These are phyloP conservation scores for Mycena belliarum DNA, from an alignment of 768 basidiomycete genomes.

Conservation along the genomic window DNA sequence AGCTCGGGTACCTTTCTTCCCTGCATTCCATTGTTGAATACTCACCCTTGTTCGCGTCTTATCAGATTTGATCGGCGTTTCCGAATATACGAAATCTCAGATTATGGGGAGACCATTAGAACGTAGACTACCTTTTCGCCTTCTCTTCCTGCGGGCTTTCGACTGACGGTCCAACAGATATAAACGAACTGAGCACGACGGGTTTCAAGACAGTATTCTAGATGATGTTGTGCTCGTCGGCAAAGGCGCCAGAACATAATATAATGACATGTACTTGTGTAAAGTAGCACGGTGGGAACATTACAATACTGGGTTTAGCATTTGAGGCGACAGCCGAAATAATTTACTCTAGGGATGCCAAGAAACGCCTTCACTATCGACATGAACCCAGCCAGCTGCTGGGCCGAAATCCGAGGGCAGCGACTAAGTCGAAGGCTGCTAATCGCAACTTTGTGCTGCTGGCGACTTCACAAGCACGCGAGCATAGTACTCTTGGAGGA, in stretches of 20 bases:
- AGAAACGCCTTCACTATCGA: background rate
- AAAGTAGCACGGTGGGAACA: constrained; percentile 4
- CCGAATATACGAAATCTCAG: constrained; percentile 82
- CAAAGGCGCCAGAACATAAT: constrained; percentile 36
- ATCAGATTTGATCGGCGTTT: constrained; percentile 86
- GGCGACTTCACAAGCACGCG: background rate
- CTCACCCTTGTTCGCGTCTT: constrained; percentile 1
- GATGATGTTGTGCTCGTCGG: constrained; percentile 68
- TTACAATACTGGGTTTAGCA: constrained; percentile 1
- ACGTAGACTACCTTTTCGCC: constrained; percentile 43
- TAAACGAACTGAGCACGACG: constrained; percentile 74
- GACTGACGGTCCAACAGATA: constrained; percentile 28
- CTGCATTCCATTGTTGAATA: constrained; percentile 5
- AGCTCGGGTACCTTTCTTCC: constrained; percentile 56
- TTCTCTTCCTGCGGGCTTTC: background rate
- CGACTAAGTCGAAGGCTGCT: background rate
- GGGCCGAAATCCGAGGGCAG: background rate
- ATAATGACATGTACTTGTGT: constrained; percentile 3
- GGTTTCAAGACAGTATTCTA: constrained; percentile 43
- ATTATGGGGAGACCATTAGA: constrained; percentile 89
- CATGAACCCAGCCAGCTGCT: background rate
- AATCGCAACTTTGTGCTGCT: background rate
- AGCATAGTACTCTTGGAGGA: background rate
- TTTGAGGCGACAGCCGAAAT: background rate
- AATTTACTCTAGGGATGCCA: background rate